phyloP scores from a whole-genome alignment of 352 stramenopile genomes.

The Globisporangium polare region DNA sequence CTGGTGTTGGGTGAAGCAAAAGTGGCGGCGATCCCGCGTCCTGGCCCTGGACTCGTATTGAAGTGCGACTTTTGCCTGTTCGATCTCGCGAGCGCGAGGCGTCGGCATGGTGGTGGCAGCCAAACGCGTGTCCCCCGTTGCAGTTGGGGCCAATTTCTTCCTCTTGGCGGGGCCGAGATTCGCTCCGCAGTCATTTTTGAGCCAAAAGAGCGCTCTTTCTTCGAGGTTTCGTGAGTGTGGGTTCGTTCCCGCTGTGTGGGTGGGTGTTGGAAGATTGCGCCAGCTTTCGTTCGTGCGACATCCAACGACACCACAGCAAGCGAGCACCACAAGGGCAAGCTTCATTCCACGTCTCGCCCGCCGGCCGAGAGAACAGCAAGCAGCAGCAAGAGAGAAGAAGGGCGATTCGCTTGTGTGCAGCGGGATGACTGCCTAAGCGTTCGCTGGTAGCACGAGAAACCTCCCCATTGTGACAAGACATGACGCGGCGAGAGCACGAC shows the following conservation, averaged over 20 bases:
- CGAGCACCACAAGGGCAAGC: too few species aligned
- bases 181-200: neutral
- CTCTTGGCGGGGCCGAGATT: neutral
- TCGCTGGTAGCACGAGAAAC: neutral
- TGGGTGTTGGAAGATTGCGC: slow-evolving; percentile 10
- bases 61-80: neutral
- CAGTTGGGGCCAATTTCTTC: neutral
- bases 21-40: neutral
- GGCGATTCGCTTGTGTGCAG: neutral
- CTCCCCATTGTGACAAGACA: slow-evolving; percentile 20
- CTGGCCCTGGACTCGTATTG: neutral
- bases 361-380: neutral
- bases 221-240: slow-evolving; percentile 11
- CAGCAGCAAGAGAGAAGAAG: slow-evolving; percentile 9
- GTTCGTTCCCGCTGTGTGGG: neutral
- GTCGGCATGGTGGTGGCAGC: neutral
- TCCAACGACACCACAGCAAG: slow-evolving; percentile 9
- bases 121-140: neutral
- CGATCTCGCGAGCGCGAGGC: too few species aligned
- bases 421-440: slow-evolving; percentile 29
- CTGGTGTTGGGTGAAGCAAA: neutral
- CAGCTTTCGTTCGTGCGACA: slow-evolving; percentile 15
- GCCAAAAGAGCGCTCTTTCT: neutral
- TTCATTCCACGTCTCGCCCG: neutral
- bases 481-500: slow-evolving; percentile 22